phyloP scores from a whole-genome alignment of 306 rosid species.

The Prunus salicina region DNA sequence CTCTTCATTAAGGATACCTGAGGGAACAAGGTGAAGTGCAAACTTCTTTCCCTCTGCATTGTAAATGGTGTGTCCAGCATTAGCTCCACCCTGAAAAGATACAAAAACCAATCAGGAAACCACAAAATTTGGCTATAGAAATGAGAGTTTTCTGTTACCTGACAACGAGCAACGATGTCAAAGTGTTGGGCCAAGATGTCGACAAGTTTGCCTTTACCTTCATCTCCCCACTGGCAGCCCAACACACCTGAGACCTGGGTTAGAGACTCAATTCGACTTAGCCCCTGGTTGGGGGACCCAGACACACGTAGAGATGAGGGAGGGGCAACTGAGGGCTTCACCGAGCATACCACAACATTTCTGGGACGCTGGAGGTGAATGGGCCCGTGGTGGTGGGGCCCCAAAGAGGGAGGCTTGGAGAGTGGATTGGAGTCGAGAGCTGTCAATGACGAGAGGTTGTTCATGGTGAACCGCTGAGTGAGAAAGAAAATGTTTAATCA shows the following conservation, averaged over 20 bases:
- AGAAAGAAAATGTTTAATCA: neutral
- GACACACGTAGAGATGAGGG: constrained; percentile 52
- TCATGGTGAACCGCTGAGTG: constrained; percentile 39
- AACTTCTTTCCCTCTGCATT: constrained; percentile 94
- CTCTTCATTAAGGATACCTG: constrained; percentile 88
- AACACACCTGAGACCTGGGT: constrained; percentile 85
- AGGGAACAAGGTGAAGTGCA: constrained; percentile 95
- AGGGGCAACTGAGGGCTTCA: constrained; percentile 40
- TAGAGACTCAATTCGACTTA: constrained; percentile 58
- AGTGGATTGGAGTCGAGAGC: constrained; percentile 45
- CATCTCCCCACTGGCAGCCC: constrained; percentile 98
- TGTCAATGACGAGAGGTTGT: constrained; percentile 48
- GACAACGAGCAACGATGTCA: constrained; percentile 91
- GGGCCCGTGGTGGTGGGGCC: constrained; percentile 6
- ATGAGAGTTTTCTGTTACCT: constrained; percentile 39
- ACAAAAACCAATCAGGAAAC: neutral
- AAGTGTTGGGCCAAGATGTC: constrained; percentile 89
- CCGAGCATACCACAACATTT: constrained; percentile 44
- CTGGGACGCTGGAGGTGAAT: constrained; percentile 3
- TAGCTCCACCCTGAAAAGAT: constrained; percentile 77
- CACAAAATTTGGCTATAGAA: neutral
- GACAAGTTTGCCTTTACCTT: constrained; percentile 95
- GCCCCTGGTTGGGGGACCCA: constrained; percentile 23
- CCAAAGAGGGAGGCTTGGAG: constrained; percentile 28
- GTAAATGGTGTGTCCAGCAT: constrained; percentile 96